A percentile compares a stretch with the other conserved stretches of the same genome.
phyloP scores from a whole-genome alignment of 2,329 filamentous ascomycete species.

The Neophaeococcomyces mojaviensis region DNA sequence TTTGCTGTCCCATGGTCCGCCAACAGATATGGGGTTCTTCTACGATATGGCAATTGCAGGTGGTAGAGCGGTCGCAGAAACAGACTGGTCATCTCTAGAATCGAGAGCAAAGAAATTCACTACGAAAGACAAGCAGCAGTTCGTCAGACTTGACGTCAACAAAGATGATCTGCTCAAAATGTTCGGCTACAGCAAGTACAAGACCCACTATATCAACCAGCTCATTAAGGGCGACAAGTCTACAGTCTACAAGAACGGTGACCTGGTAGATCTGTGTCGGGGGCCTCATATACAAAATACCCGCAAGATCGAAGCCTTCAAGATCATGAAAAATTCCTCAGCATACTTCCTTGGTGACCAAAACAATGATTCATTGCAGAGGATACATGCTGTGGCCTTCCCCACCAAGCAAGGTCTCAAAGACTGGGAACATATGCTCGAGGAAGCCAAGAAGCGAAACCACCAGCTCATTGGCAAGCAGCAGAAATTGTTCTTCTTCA shows the following conservation, averaged over 20 bases:
- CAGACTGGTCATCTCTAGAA: slow-evolving; percentile 81
- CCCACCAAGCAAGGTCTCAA: slow-evolving; percentile 93
- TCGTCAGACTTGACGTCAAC: slow-evolving; percentile 78
- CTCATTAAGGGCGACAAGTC: slow-evolving; percentile 82
- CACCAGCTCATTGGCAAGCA: slow-evolving; percentile 90
- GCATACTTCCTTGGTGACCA: slow-evolving; percentile 94
- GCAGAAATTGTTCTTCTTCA: slow-evolving; percentile 96
- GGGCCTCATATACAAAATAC: slow-evolving; percentile 93
- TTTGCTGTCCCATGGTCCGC: slow-evolving; percentile 87
- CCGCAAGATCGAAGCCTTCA: slow-evolving; percentile 86
- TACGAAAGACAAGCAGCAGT: slow-evolving; percentile 85
- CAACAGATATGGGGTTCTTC: slow-evolving; percentile 87
- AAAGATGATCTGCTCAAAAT: slow-evolving; percentile 91
- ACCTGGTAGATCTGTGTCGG: slow-evolving; percentile 88
- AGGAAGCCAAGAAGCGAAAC: slow-evolving; percentile 96
- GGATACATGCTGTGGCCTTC: slow-evolving; percentile 94
- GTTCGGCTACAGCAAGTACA: slow-evolving; percentile 98
- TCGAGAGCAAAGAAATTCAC: slow-evolving; percentile 72
- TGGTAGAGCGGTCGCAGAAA: slow-evolving; percentile 59
- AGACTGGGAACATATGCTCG: slow-evolving; percentile 88
- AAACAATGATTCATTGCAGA: slow-evolving; percentile 88
- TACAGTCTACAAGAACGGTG: slow-evolving; percentile 90
- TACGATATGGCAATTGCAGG: slow-evolving; percentile 88
- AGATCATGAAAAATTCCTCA: slow-evolving; percentile 75
- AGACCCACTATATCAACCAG: slow-evolving; percentile 93